Evolutionary conservation across 1,139 yeast species (phyloP).

Genomic region (Yamadazyma siamensis): DNA sequence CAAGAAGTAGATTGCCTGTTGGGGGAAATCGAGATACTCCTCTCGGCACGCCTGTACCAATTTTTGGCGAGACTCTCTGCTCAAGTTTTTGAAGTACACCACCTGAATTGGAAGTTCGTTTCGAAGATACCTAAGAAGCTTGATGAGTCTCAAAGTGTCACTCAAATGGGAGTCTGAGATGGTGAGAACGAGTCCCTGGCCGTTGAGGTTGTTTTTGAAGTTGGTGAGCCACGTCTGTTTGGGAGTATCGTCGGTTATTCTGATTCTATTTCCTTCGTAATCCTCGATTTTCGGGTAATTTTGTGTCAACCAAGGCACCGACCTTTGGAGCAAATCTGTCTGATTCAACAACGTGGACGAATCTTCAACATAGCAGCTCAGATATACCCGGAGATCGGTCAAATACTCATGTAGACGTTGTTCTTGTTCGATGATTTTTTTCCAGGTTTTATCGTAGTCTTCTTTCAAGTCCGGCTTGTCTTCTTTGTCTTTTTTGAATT

Average conservation of each 20-base stretch:
- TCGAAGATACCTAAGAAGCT: conserved; percentile 25
- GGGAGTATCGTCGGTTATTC: conserved; percentile 6
- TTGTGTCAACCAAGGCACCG: conserved; percentile 23
- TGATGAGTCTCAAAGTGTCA: conserved; percentile 25
- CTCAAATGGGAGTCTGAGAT: conserved; percentile 30
- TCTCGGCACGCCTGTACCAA: conserved; percentile 23
- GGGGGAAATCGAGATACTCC: conserved; percentile 16
- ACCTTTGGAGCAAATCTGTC: conserved; percentile 15
- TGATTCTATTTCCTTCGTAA: conserved; percentile 13
- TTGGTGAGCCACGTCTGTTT: conserved; percentile 12
- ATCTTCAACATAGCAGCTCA: conserved; percentile 35
- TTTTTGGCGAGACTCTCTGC: conserved; percentile 19
- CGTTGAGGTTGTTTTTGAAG: conserved; percentile 21
- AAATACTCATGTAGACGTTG: conserved; percentile 37
- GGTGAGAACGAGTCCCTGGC: conserved; percentile 38
- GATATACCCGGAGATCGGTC: conserved; percentile 38
- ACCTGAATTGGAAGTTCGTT: conserved; percentile 37
- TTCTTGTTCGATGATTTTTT: conserved; percentile 19
- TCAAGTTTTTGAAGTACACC: conserved; percentile 22
- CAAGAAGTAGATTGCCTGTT: conserved; percentile 44
- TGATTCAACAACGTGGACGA: conserved; percentile 11
- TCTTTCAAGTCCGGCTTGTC: conserved; percentile 6
- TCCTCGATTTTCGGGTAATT: conserved; percentile 21
- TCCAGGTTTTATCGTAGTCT: conserved; percentile 9
- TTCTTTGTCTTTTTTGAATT: conserved; percentile 11